Evolutionary conservation across 1,139 yeast genomes (phyloP).

Genomic region (Kluyveromyces sp.): DNA sequence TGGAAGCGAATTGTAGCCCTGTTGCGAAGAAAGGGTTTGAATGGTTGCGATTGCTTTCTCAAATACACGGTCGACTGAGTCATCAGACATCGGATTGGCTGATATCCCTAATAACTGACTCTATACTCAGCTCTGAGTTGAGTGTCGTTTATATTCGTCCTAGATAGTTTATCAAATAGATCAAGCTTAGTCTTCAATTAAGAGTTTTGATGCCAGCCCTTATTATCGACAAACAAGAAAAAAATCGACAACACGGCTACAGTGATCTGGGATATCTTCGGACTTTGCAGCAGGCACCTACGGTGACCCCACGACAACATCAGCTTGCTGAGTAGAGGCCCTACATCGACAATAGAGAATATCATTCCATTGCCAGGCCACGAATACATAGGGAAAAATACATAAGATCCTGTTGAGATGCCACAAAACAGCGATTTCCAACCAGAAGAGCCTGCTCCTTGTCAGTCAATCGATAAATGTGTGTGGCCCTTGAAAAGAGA

Average conservation of each 20-base stretch:
- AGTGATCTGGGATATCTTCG: too few species aligned
- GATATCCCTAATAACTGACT: too few species aligned
- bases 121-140: too few species aligned
- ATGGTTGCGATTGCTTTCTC: slow-evolving; percentile 77
- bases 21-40: slow-evolving; percentile 60
- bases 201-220: not conserved
- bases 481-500: not conserved
- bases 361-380: not conserved
- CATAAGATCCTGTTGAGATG: not conserved
- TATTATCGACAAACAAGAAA: not conserved
- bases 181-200: too few species aligned
- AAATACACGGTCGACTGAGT: slow-evolving; percentile 57
- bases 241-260: too few species aligned
- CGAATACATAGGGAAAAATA: not conserved
- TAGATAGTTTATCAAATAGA: too few species aligned
- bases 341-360: not conserved
- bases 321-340: too few species aligned
- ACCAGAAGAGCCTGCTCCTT: slow-evolving; percentile 6
- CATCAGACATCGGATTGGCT: slow-evolving; percentile 9
- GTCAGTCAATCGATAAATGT: slow-evolving; percentile 1
- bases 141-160: too few species aligned
- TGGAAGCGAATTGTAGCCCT: slow-evolving; percentile 64
- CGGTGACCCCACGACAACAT: too few species aligned
- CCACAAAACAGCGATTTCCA: slow-evolving; percentile 1
- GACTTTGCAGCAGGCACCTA: too few species aligned